Conservation (phyloP, 164 flowering plant species). For the Amborella trichopoda region DNA sequence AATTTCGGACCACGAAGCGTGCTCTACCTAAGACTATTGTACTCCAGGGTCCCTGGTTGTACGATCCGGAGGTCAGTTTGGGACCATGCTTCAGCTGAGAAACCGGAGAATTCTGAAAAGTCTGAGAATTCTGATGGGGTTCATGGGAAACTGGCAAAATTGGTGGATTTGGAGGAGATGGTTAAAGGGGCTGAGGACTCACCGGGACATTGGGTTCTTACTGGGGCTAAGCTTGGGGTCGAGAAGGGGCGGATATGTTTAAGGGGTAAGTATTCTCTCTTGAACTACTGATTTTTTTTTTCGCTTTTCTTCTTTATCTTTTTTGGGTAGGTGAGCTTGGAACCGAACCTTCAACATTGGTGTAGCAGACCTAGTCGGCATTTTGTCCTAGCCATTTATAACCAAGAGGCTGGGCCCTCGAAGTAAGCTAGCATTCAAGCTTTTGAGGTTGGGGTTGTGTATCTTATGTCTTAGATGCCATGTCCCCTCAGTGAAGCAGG, state of each 20-base stretch:
- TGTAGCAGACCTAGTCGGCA: no score
- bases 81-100: constrained; percentile 47
- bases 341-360: no score
- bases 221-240: constrained; percentile 82
- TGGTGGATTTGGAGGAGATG: constrained; percentile 63
- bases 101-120: constrained; percentile 5
- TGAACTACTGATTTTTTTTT: constrained; percentile 45
- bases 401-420: no score
- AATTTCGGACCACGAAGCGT: constrained; percentile 77
- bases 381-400: no score
- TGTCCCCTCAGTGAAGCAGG: no score
- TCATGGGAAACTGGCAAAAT: constrained; percentile 48
- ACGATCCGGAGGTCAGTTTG: constrained; percentile 69
- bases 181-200: constrained; percentile 58
- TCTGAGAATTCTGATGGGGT: constrained; percentile 18
- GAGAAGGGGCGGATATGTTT: constrained; percentile 69
- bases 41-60: constrained; percentile 73
- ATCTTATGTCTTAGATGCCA: no score
- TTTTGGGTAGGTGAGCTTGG: no score
- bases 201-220: constrained; percentile 91
- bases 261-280: constrained; percentile 69
- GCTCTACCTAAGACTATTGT: constrained; percentile 62
- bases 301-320: no score
- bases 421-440: no score
- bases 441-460: no score